Percentiles rank a stretch among this genome's conserved stretches.
phyloP scores from a whole-genome alignment of 1,139 yeast genomes.

The Geotrichum phurueaensis region DNA sequence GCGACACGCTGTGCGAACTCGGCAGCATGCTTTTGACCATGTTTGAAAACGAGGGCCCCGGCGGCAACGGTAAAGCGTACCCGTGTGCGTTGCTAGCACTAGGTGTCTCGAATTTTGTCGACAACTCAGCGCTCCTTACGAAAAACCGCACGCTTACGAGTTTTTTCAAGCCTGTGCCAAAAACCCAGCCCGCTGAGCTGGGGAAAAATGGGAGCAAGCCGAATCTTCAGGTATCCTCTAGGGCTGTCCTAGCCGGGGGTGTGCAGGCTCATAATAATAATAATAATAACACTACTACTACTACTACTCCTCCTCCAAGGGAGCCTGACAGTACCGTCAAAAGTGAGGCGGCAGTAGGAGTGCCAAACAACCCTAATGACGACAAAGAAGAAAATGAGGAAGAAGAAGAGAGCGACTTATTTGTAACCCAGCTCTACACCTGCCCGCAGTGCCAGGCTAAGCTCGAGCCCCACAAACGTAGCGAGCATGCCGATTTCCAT shows the following conservation, averaged over 20 bases:
- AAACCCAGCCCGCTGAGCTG: neutral
- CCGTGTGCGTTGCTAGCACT: slow-evolving; percentile 24
- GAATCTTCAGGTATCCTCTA: neutral
- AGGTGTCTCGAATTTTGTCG: slow-evolving; percentile 21
- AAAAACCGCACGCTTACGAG: slow-evolving; percentile 6
- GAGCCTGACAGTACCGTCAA: neutral
- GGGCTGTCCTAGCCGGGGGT: neutral
- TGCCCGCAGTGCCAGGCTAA: slow-evolving; percentile 31
- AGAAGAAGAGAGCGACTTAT: slow-evolving; percentile 19
- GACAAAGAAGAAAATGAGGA: slow-evolving; percentile 18
- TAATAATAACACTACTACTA: neutral
- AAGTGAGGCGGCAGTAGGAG: neutral
- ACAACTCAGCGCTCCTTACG: slow-evolving; percentile 4
- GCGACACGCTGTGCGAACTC: slow-evolving; percentile 25
- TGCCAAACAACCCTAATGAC: neutral
- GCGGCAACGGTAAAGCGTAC: slow-evolving; percentile 1
- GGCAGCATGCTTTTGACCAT: slow-evolving; percentile 28
- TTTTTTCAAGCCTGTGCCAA: slow-evolving; percentile 8
- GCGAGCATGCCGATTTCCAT: slow-evolving; percentile 40
- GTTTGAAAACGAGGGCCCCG: slow-evolving; percentile 21
- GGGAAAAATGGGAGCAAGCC: neutral
- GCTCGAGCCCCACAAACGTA: slow-evolving; percentile 21
- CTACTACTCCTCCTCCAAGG: neutral
- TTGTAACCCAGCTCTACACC: slow-evolving; percentile 9
- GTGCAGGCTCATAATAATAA: neutral